Conservation (phyloP, 2,329 filamentous ascomycete species). For the Colletotrichum zoysiae region DNA sequence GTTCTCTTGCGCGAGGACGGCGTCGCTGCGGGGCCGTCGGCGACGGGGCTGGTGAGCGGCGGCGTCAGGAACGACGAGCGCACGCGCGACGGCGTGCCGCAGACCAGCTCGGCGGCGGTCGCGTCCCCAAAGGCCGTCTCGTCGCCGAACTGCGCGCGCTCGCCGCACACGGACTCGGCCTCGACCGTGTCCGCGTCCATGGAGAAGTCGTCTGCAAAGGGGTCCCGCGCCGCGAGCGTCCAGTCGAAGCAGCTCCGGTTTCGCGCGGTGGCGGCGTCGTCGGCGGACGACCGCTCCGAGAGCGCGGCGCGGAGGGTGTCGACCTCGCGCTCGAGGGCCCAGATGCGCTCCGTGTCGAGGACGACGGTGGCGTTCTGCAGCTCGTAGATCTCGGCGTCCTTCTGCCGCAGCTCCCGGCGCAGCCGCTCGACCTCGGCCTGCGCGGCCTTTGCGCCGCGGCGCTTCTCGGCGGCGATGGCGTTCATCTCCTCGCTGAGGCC, state of each 20-base stretch:
- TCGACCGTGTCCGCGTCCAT: constrained; percentile 55
- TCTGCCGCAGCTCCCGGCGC: constrained; percentile 60
- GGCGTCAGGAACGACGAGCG: constrained; percentile 67
- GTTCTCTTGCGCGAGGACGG: constrained; percentile 51
- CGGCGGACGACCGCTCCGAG: constrained; percentile 43
- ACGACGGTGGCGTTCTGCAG: constrained; percentile 64
- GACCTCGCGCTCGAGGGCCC: constrained; percentile 57
- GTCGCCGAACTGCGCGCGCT: constrained; percentile 61
- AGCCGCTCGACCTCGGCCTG: constrained; percentile 64
- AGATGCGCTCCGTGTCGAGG: constrained; percentile 61
- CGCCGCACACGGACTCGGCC: constrained; percentile 60
- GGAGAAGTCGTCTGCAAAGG: constrained; percentile 58
- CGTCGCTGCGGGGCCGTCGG: constrained; percentile 51
- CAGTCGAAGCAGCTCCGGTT: constrained; percentile 59
- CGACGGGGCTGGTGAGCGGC: constrained; percentile 64
- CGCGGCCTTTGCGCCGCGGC: constrained; percentile 53
- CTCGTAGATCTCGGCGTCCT: constrained; percentile 66
- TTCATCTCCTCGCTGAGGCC: constrained; percentile 71
- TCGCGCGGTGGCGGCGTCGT: neutral
- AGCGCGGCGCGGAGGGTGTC: constrained; percentile 53
- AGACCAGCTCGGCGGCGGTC: constrained; percentile 63
- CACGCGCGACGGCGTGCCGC: constrained; percentile 63
- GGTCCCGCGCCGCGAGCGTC: constrained; percentile 63
- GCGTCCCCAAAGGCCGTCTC: constrained; percentile 61
- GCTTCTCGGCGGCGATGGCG: constrained; percentile 61